Conservation (phyloP, 2,329 filamentous ascomycete species). For the Fonsecaea nubica region DNA sequence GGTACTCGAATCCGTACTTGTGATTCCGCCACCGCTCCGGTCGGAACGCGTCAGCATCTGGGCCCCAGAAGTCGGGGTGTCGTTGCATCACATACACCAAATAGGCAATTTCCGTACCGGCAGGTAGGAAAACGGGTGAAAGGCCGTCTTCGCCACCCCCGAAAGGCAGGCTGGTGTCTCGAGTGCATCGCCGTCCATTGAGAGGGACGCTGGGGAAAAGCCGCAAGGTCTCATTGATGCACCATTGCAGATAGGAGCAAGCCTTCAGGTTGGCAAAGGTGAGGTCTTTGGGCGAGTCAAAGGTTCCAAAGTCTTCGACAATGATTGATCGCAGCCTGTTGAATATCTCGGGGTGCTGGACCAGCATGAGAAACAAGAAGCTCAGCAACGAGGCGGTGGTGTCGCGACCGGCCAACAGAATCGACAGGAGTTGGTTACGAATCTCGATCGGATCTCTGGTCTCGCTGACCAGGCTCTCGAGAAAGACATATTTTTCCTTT, state of each 20-base stretch:
- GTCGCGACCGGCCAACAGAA: conserved; percentile 61
- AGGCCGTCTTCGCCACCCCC: conserved; percentile 66
- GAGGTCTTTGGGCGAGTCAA: conserved; percentile 46
- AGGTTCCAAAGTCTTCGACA: conserved; percentile 51
- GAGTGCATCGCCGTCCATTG: conserved; percentile 50
- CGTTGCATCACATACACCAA: conserved; percentile 58
- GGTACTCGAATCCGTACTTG: conserved; percentile 70
- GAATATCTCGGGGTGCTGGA: conserved; percentile 48
- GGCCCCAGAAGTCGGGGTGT: conserved; percentile 44
- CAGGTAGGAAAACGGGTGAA: conserved; percentile 48
- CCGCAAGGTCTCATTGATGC: conserved; percentile 48
- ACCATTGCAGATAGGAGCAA: conserved; percentile 46
- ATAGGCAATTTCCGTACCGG: conserved; percentile 53
- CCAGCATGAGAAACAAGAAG: conserved; percentile 57
- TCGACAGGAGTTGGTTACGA: conserved; percentile 58
- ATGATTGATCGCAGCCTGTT: conserved; percentile 45
- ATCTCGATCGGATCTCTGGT: conserved; percentile 52
- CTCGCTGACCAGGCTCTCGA: conserved; percentile 54
- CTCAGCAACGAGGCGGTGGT: conserved; percentile 57
- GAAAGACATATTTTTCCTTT: conserved; percentile 54
- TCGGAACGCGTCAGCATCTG: conserved; percentile 54
- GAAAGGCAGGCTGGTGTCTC: conserved; percentile 52
- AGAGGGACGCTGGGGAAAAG: conserved; percentile 55
- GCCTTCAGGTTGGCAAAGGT: conserved; percentile 52
- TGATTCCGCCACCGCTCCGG: conserved; percentile 74